Base-by-base conservation (phyloP, 495 filamentous ascomycete genomes). In the Penicillium flavigenum region DNA sequence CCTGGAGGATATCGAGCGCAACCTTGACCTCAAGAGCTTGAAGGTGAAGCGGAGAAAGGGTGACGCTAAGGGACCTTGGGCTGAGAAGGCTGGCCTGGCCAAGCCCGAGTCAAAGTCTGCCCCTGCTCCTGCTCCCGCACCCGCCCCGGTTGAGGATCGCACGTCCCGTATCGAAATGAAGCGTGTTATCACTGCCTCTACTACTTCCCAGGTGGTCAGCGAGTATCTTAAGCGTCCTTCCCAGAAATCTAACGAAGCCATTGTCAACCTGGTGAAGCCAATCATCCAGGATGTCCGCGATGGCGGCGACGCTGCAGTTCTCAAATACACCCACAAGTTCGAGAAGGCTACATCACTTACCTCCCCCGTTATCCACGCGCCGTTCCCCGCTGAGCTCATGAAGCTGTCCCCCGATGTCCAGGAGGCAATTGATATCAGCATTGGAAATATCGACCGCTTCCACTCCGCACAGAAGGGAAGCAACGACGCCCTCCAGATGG, bases 271-370 rank as follows among this genome's bases (percentile, higher is more conserved):
- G 51, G 90, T 96, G 26, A 86, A 83, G 16, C 94, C 94, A 3
- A 98, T 98, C 62, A 88, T 98, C 60, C 83, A 90, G 42, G 90
- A 90, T 57, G 85, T 98, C 47, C 87, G 85, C 20, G 75, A 83
- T 20, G 81, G 86, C 43, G 95, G 94, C 26, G 94, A 98, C 72
- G 85, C 87, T 60, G 94, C 88, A 2, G 79, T 98, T 14, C 82
- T 98, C 47, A 86, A 86, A 52, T 97, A 96, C 66, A 97, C 94
- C 0, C 90, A 96, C 81, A 93, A 94, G 75, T 98, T 98, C 63
- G 94, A 98, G 64, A 95, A 90, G 74, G 95, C 94, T 1, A 93
- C 87, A 0, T 92, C 89, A 0, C 77, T 98, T 46, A 94, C 84
- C 16, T 92, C 91, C 0, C 90, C 92, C 0, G 91, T 98, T 39